These are phyloP conservation scores for Alternaria sp. DNA, from an alignment of 2,329 filamentous ascomycete genomes.

Conservation along the genomic window DNA sequence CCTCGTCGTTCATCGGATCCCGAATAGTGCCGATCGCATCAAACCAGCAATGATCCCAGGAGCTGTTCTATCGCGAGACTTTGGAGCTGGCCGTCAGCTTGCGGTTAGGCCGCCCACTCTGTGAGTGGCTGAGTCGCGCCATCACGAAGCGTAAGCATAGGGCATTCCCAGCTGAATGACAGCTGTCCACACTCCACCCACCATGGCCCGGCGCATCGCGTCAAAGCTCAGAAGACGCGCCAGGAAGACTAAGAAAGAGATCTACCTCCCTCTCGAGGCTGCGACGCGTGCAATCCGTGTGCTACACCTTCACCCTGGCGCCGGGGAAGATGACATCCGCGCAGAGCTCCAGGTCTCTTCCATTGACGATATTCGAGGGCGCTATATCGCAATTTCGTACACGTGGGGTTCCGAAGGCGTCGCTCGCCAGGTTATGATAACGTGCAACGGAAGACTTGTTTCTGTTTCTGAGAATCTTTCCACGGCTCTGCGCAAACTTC, in stretches of 20 bases:
- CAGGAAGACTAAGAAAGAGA: background rate
- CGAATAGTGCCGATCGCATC: background rate
- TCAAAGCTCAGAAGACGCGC: background rate
- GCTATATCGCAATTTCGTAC: slow-evolving; percentile 21
- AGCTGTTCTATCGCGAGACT: background rate
- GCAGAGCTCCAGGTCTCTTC: slow-evolving; percentile 8
- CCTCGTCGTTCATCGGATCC: background rate
- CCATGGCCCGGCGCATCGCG: slow-evolving; percentile 5
- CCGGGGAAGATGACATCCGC: slow-evolving; percentile 10
- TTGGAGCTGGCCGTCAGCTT: background rate
- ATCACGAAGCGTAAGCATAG: background rate
- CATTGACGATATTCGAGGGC: slow-evolving; percentile 8
- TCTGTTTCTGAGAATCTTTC: slow-evolving; percentile 20
- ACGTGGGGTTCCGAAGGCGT: slow-evolving; percentile 14
- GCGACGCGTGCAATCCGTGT: slow-evolving; percentile 11
- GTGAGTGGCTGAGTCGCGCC: background rate
- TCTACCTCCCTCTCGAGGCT: background rate
- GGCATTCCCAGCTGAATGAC: background rate
- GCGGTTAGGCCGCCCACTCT: background rate
- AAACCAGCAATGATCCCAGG: background rate
- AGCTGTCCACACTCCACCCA: background rate
- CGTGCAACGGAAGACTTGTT: slow-evolving; percentile 12
- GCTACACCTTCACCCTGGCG: slow-evolving; percentile 13
- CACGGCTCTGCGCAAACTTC: slow-evolving; percentile 18
- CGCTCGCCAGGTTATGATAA: slow-evolving; percentile 12